A percentile compares a stretch with the other conserved stretches of the same genome.
phyloP scores from a whole-genome alignment of 495 filamentous ascomycete species.

The Bryoglossum gracile region DNA sequence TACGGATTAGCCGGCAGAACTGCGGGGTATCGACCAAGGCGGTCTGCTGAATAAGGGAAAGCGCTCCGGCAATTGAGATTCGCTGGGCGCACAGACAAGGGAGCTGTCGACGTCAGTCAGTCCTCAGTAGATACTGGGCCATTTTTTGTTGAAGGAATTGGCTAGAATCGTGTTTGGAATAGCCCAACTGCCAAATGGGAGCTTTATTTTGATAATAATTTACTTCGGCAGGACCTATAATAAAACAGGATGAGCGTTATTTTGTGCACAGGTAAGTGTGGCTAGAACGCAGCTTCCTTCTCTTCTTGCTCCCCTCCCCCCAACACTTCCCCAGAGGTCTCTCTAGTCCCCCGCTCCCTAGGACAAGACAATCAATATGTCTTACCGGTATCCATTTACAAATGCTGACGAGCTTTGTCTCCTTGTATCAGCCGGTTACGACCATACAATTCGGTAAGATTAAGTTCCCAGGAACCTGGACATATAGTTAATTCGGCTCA shows the following conservation, averaged over 20 bases:
- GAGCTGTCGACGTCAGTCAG: too few relatives aligned
- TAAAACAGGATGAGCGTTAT: background rate
- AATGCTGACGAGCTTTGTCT: slow-evolving; percentile 8
- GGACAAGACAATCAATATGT: background rate
- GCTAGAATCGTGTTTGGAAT: too few relatives aligned
- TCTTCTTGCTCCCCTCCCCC: background rate
- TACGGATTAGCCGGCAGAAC: too few relatives aligned
- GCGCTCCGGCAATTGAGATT: too few relatives aligned
- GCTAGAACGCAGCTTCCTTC: background rate
- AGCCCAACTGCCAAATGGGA: too few relatives aligned
- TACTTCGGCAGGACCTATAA: too few relatives aligned
- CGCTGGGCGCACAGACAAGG: too few relatives aligned
- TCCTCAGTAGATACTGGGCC: too few relatives aligned
- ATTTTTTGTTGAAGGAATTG: too few relatives aligned
- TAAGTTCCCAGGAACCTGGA: background rate
- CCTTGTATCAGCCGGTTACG: slow-evolving; percentile 72
- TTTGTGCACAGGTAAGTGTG: background rate
- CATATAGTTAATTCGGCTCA: slow-evolving; percentile 28
- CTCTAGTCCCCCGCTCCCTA: background rate
- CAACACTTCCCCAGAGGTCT: background rate
- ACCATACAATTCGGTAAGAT: slow-evolving; percentile 92
- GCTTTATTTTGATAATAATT: too few relatives aligned
- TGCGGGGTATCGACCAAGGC: too few relatives aligned
- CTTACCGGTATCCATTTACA: background rate
- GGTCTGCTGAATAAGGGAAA: too few relatives aligned